These are phyloP conservation scores for Meira nashicola DNA, from an alignment of 1,284 basidiomycete genomes.

Conservation along the genomic window DNA sequence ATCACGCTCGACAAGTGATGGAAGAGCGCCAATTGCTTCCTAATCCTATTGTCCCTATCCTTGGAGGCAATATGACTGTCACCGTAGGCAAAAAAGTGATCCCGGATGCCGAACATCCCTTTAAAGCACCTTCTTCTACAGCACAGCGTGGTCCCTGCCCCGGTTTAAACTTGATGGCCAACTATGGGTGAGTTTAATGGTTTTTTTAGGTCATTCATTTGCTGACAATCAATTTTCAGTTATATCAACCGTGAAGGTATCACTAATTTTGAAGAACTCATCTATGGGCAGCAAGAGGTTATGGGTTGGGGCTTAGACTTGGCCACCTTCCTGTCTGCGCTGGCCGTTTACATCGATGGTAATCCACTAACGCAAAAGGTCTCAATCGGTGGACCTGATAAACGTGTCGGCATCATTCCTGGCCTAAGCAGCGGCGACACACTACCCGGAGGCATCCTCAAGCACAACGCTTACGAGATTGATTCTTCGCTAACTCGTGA, in stretches of 20 bases:
- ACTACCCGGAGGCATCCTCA: conserved; percentile 13
- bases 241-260: conserved; percentile 15
- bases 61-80: too few species aligned
- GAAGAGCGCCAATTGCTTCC: neutral
- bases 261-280: conserved; percentile 17
- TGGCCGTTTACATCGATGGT: conserved; percentile 11
- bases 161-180: conserved; percentile 15
- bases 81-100: conserved; percentile 14
- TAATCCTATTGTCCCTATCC: neutral
- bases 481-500: conserved; percentile 13
- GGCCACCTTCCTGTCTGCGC: conserved; percentile 10
- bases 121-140: conserved; percentile 11
- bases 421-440: conserved; percentile 1
- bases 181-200: conserved; percentile 9
- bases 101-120: conserved; percentile 14
- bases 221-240: neutral
- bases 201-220: neutral
- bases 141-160: conserved; percentile 16
- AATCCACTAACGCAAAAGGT: conserved; percentile 14
- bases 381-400: conserved; percentile 11
- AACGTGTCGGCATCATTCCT: conserved; percentile 8
- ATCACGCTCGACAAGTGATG: neutral
- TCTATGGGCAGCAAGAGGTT: conserved; percentile 17
- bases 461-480: conserved; percentile 18
- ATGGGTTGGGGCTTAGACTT: conserved; percentile 15